These are phyloP conservation scores for Paramyrothecium roridum DNA, from an alignment of 2,329 filamentous ascomycete genomes.

Conservation along the genomic window DNA sequence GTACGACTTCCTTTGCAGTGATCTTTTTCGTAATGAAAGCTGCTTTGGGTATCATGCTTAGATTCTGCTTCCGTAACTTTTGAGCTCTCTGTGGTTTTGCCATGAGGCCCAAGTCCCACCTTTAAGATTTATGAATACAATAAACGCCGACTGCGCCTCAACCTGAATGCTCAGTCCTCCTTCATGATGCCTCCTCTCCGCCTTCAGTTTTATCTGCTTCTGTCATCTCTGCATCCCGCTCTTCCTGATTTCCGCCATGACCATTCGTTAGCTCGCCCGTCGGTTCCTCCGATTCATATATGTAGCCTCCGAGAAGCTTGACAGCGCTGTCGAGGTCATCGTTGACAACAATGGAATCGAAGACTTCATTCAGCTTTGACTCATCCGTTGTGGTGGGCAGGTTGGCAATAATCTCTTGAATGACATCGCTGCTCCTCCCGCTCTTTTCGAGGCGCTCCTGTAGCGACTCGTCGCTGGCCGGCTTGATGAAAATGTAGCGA, in stretches of 20 bases:
- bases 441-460: conserved; percentile 23
- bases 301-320: conserved; percentile 18
- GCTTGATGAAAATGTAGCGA: conserved; percentile 51
- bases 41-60: conserved; percentile 1
- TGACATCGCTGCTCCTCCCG: conserved; percentile 15
- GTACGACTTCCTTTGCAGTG: background rate
- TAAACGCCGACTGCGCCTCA: background rate
- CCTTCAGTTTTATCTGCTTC: background rate
- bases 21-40: background rate
- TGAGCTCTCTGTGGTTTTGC: background rate
- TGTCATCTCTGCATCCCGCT: conserved; percentile 6
- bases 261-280: background rate
- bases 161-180: conserved; percentile 1
- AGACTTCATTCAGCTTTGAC: conserved; percentile 19
- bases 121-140: background rate
- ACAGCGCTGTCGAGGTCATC: conserved; percentile 19
- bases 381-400: conserved; percentile 19
- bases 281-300: conserved; percentile 17
- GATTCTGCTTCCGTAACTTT: background rate
- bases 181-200: conserved; percentile 1
- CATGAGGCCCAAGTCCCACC: background rate
- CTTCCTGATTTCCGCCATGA: conserved; percentile 3
- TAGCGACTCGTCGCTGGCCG: conserved; percentile 27
- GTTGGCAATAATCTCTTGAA: conserved; percentile 18
- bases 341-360: conserved; percentile 21